phyloP scores from a whole-genome alignment of 495 filamentous ascomycete species.

The Daldinia caldariorum region DNA sequence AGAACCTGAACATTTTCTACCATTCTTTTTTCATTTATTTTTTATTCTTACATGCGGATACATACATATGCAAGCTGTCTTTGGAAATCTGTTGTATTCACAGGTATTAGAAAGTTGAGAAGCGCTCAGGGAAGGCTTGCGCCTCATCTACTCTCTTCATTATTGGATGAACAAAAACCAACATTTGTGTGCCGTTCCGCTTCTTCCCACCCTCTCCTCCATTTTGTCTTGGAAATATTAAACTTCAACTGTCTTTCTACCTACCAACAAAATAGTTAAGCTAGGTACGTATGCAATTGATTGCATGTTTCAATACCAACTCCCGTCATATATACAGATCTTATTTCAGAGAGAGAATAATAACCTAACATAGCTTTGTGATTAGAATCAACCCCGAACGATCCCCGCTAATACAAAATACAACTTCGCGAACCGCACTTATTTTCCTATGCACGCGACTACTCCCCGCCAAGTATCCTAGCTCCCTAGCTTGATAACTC shows the following conservation, averaged over 20 bases:
- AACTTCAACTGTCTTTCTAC: conserved; percentile 11
- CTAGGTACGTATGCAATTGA: conserved; percentile 13
- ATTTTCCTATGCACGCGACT: conserved; percentile 32
- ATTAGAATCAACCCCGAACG: conserved; percentile 21
- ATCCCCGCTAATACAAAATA: conserved; percentile 16
- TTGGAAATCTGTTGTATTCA: neutral
- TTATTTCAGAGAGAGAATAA: neutral
- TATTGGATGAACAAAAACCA: conserved; percentile 15
- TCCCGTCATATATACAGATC: neutral
- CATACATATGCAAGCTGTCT: conserved; percentile 30
- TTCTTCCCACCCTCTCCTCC: neutral
- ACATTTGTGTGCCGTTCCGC: conserved; percentile 8
- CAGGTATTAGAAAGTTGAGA: neutral
- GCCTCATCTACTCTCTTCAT: conserved; percentile 12
- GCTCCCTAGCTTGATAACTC: conserved; percentile 29
- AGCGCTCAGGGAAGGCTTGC: conserved; percentile 10
- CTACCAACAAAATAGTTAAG: neutral
- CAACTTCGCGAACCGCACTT: conserved; percentile 23
- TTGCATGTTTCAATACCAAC: conserved; percentile 24
- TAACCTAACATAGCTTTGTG: conserved; percentile 11
- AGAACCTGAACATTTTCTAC: conserved; percentile 13
- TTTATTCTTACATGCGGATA: conserved; percentile 8
- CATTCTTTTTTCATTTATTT: conserved; percentile 3
- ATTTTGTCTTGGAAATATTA: conserved; percentile 22
- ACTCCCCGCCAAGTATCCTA: conserved; percentile 32